Conservation (phyloP, 768 basidiomycete species). For the Agrocybe praecox region DNA sequence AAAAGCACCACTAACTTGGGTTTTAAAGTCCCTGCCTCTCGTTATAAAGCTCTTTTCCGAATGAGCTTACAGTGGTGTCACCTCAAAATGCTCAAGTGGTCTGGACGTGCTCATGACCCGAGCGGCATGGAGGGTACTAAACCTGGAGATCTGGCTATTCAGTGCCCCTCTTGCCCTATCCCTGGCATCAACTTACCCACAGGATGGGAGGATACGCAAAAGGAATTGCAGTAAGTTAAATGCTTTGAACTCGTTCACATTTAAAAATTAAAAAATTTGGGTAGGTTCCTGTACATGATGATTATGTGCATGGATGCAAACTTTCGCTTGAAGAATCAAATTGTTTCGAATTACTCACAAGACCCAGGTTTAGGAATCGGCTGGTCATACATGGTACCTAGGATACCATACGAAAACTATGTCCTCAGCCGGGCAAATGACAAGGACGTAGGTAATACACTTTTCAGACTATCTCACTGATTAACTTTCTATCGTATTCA, state of each 20-base stretch:
- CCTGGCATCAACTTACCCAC: conserved; percentile 3
- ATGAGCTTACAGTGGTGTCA: conserved; percentile 3
- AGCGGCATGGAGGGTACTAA: not conserved
- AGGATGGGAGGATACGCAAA: not conserved
- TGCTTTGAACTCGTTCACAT: not conserved
- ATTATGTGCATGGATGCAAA: too few relatives aligned
- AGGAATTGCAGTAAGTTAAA: not conserved
- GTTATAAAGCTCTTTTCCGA: not conserved
- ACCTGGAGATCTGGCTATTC: too few relatives aligned
- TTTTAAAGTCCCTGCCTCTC: not conserved
- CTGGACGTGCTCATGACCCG: not conserved
- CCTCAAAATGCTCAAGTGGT: conserved; percentile 2
- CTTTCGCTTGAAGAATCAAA: conserved; percentile 4
- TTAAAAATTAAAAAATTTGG: not conserved
- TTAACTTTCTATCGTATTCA: too few relatives aligned
- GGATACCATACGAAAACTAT: not conserved
- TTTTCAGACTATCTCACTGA: not conserved
- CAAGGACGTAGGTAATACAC: conserved; percentile 5
- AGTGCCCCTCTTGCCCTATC: conserved; percentile 2
- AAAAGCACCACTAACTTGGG: not conserved
- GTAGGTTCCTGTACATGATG: not conserved
- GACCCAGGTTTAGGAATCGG: conserved; percentile 3
- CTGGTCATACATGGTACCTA: conserved; percentile 2
- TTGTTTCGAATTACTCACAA: conserved; percentile 3
- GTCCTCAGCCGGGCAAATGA: too few relatives aligned